Conservation (phyloP, 495 filamentous ascomycete species). For the Viridothelium virens region DNA sequence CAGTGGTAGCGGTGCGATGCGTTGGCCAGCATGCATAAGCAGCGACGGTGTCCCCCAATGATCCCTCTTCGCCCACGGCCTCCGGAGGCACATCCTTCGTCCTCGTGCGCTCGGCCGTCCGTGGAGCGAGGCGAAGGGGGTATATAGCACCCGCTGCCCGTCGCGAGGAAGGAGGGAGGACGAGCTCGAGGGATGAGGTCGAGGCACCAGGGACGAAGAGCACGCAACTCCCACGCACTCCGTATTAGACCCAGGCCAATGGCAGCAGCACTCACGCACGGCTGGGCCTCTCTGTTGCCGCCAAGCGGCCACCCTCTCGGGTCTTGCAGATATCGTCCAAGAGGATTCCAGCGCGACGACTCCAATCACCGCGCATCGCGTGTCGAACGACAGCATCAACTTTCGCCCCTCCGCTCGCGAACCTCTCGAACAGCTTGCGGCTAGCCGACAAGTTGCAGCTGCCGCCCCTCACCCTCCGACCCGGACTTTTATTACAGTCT, state of each 20-base stretch:
- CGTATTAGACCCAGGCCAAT: not conserved
- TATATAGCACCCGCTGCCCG: not conserved
- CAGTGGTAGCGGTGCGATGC: slow-evolving; percentile 1
- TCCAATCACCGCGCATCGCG: slow-evolving; percentile 3
- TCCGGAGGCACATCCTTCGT: not conserved
- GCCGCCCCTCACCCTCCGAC: not conserved
- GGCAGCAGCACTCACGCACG: not conserved
- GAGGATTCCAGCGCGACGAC: not conserved
- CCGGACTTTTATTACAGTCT: not conserved
- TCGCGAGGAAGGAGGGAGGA: not conserved
- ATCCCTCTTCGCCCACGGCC: not conserved
- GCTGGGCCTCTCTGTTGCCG: slow-evolving; percentile 2
- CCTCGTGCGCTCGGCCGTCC: no score
- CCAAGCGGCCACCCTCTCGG: not conserved
- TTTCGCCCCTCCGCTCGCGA: no score
- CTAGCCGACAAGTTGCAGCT: not conserved
- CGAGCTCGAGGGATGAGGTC: not conserved
- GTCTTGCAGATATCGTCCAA: slow-evolving; percentile 1
- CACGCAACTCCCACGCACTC: no score
- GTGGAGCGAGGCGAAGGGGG: not conserved
- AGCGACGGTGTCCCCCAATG: not conserved
- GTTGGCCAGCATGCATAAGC: slow-evolving; percentile 9
- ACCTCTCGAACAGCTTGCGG: not conserved
- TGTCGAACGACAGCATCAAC: not conserved
- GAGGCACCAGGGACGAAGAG: no score